Evolutionary conservation across 768 basidiomycete species (phyloP).

Genomic region (Tricholoma sp.): DNA sequence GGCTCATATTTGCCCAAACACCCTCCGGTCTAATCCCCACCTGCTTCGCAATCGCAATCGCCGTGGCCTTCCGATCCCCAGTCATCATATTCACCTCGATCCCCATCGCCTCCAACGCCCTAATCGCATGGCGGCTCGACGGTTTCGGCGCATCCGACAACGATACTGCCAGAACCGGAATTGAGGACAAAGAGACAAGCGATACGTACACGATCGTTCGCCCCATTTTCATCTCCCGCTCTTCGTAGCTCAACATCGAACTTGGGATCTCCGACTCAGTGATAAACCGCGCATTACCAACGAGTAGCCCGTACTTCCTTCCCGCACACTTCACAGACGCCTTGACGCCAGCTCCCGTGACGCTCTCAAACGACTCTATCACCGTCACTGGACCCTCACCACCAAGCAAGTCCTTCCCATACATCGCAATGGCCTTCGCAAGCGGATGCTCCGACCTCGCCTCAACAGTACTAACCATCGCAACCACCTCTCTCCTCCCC

Average conservation of each 20-base stretch:
- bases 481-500: conserved; percentile 54
- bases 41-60: conserved; percentile 81
- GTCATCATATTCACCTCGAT: conserved; percentile 93
- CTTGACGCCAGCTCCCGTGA: conserved; percentile 85
- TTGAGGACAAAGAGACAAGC: conserved; percentile 41
- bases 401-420: conserved; percentile 64
- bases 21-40: conserved; percentile 80
- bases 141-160: conserved; percentile 84
- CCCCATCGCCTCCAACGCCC: conserved; percentile 80
- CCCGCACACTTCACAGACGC: conserved; percentile 55
- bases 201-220: conserved; percentile 88
- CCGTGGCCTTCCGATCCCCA: conserved; percentile 84
- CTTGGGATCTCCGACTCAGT: conserved; percentile 56
- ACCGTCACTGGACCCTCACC: conserved; percentile 42
- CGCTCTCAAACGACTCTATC: conserved; percentile 76
- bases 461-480: conserved; percentile 84
- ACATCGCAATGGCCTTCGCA: conserved; percentile 84
- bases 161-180: conserved; percentile 76
- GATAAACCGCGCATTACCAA: conserved; percentile 77
- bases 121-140: conserved; percentile 78
- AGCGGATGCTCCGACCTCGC: conserved; percentile 94
- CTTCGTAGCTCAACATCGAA: conserved; percentile 59
- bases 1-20: conserved; percentile 92
- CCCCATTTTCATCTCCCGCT: conserved; percentile 63
- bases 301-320: conserved; percentile 51